A percentile compares a stretch with the other conserved stretches of the same genome.
Conservation (phyloP, 306 rosid species). For the Albizia julibrissin region DNA sequence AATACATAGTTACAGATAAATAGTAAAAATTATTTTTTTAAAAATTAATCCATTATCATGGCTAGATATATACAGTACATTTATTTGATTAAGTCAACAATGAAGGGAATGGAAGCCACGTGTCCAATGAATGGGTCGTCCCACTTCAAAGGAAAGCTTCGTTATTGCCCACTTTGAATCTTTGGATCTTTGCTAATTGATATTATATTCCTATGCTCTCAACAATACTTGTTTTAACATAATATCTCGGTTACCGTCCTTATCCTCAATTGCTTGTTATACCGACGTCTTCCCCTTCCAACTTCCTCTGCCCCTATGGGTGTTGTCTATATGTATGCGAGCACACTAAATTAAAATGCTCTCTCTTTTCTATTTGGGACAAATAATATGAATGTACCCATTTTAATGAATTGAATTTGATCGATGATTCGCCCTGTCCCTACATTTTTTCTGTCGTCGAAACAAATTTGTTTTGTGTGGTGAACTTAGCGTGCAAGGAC, state of each 20-base stretch:
- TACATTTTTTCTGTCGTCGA: neutral
- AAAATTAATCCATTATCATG: neutral
- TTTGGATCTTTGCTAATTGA: neutral
- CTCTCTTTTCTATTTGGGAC: too few species aligned
- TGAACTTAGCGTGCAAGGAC: neutral
- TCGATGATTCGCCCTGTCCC: neutral
- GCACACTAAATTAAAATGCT: too few species aligned
- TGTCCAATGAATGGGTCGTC: constrained; percentile 27
- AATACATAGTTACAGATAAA: too few species aligned
- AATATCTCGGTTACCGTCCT: neutral
- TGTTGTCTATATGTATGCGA: too few species aligned
- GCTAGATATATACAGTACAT: neutral
- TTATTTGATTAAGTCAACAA: constrained; percentile 22
- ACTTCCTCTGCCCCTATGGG: neutral
- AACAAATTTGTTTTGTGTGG: neutral
- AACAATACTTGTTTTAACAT: neutral
- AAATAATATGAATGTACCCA: neutral
- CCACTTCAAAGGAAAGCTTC: constrained; percentile 35
- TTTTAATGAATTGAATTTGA: neutral
- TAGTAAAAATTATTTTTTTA: too few species aligned
- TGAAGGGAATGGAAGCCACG: constrained; percentile 39
- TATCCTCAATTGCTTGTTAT: neutral
- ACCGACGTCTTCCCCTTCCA: neutral
- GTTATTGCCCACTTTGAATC: neutral
- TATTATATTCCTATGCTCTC: neutral